These are phyloP conservation scores for Ziziphus jujuba DNA, from an alignment of 306 rosid genomes.

Conservation along the genomic window DNA sequence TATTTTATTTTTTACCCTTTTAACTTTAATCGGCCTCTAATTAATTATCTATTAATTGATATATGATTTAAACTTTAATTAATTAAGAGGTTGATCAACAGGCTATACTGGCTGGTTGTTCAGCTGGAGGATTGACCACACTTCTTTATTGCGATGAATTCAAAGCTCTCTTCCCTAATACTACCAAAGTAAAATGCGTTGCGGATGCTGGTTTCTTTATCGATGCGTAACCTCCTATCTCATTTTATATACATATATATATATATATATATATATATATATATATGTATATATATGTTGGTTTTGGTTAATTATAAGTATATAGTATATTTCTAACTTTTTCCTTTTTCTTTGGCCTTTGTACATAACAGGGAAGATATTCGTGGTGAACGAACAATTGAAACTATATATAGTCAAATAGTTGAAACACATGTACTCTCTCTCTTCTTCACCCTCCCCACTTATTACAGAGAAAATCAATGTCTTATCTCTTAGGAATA, in stretches of 20 bases:
- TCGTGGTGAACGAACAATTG: slow-evolving; percentile 45
- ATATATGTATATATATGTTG: not conserved
- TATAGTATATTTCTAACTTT: too few relatives aligned
- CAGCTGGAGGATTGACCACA: slow-evolving; percentile 82
- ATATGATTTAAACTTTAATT: too few relatives aligned
- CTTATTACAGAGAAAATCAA: too few relatives aligned
- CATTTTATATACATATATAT: too few relatives aligned
- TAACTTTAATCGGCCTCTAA: too few relatives aligned
- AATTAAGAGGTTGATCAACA: slow-evolving; percentile 10
- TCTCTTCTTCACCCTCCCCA: not conserved
- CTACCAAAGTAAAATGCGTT: slow-evolving; percentile 75
- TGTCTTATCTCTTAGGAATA: too few relatives aligned
- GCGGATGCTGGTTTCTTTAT: slow-evolving; percentile 86
- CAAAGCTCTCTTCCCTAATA: slow-evolving; percentile 46
- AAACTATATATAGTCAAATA: slow-evolving; percentile 48
- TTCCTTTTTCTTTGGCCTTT: too few relatives aligned
- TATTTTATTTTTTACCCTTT: too few relatives aligned
- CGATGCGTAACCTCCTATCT: slow-evolving; percentile 32
- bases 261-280: too few relatives aligned
- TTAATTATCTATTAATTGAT: too few relatives aligned
- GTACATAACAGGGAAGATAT: slow-evolving; percentile 33
- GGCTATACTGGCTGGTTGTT: slow-evolving; percentile 89
- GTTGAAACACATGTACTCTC: slow-evolving; percentile 24
- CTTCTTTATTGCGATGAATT: slow-evolving; percentile 80
- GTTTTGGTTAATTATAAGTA: too few relatives aligned